A percentile compares a stretch with the other conserved stretches of the same genome.
Conservation (phyloP, 768 basidiomycete species). For the Lentinula detonsa region DNA sequence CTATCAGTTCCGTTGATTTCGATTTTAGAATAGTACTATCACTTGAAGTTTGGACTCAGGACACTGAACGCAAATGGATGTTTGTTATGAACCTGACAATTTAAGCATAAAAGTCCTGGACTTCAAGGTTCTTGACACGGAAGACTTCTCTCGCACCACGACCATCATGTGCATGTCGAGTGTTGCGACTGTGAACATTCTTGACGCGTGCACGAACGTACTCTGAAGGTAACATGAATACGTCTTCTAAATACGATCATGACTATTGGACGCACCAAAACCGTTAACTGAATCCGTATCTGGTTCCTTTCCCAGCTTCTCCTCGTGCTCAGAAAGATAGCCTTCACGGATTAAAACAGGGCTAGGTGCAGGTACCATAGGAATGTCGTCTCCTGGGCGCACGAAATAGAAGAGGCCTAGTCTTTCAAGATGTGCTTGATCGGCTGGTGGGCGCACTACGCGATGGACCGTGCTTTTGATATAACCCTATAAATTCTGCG, state of each 20-base stretch:
- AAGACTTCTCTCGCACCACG: constrained; percentile 7
- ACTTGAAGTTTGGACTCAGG: too few species aligned
- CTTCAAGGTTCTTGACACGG: constrained; percentile 10
- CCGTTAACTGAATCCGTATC: constrained; percentile 13
- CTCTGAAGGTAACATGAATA: constrained; percentile 1
- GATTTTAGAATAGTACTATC: too few species aligned
- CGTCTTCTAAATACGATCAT: background rate
- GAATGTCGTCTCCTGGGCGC: constrained; percentile 30
- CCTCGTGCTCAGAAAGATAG: constrained; percentile 12
- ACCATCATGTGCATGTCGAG: constrained; percentile 6
- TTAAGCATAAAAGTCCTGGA: constrained; percentile 11
- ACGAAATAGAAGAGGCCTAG: constrained; percentile 43
- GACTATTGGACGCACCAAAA: constrained; percentile 8
- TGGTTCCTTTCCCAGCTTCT: background rate
- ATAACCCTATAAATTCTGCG: constrained; percentile 22
- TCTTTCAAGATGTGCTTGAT: constrained; percentile 34
- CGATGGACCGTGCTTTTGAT: constrained; percentile 44
- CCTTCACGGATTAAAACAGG: constrained; percentile 36
- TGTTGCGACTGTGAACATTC: constrained; percentile 11
- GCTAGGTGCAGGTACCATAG: constrained; percentile 30
- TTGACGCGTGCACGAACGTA: constrained; percentile 14
- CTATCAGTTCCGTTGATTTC: too few species aligned
- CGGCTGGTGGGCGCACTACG: constrained; percentile 40
- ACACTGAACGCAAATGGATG: too few species aligned
- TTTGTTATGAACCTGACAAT: too few species aligned